Conservation (phyloP, 345 rosid genomes). For the Leavenworthia alabamica region DNA sequence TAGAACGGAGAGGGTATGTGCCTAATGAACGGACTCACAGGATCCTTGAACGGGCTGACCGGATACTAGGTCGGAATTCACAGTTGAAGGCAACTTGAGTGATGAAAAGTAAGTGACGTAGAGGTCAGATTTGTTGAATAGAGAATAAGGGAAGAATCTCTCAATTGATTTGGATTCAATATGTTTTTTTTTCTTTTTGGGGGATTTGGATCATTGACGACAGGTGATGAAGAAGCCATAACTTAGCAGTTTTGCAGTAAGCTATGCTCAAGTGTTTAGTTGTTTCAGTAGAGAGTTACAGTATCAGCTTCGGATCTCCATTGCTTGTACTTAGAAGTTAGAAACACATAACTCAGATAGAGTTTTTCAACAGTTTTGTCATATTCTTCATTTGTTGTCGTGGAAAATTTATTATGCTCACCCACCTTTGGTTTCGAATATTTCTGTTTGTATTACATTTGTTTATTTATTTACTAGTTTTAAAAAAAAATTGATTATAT, state of each 20-base stretch:
- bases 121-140: background rate
- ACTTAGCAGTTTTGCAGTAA: background rate
- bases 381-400: slow-evolving; percentile 4
- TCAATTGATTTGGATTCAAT: background rate
- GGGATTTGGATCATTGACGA: background rate
- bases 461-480: background rate
- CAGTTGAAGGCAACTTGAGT: slow-evolving; percentile 23
- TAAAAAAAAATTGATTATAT: too few relatives aligned
- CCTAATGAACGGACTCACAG: slow-evolving; percentile 56
- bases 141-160: background rate
- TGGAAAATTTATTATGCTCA: background rate
- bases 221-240: slow-evolving; percentile 3
- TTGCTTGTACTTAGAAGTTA: slow-evolving; percentile 18
- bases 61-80: slow-evolving; percentile 22
- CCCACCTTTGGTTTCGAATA: background rate
- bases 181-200: background rate
- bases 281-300: background rate
- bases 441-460: background rate
- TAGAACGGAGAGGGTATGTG: slow-evolving; percentile 48
- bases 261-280: background rate
- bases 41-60: slow-evolving; percentile 37
- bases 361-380: slow-evolving; percentile 13
- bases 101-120: background rate
- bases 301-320: background rate
- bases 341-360: slow-evolving; percentile 2